Conservation (phyloP, 2,329 filamentous ascomycete species). For the Chalaropsis thielavioides region DNA sequence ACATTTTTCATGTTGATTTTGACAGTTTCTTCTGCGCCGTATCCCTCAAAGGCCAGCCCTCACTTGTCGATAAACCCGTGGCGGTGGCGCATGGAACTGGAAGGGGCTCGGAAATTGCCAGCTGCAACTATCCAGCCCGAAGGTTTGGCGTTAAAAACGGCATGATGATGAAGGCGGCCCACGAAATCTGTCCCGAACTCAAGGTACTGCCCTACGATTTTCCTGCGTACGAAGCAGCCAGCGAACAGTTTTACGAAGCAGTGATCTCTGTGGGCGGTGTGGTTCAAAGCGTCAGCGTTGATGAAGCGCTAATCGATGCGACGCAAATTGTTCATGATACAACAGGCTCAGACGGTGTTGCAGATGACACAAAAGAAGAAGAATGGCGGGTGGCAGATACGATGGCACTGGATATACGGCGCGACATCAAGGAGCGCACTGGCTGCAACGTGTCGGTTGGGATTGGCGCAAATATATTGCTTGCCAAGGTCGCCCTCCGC, state of each 20-base stretch:
- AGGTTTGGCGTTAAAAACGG: slow-evolving; percentile 84
- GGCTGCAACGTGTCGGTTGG: slow-evolving; percentile 83
- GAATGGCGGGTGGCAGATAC: slow-evolving; percentile 65
- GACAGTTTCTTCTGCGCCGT: slow-evolving; percentile 97
- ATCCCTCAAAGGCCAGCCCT: slow-evolving; percentile 61
- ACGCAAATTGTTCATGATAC: slow-evolving; percentile 53
- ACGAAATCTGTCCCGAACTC: slow-evolving; percentile 68
- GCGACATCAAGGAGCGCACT: slow-evolving; percentile 57
- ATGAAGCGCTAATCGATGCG: slow-evolving; percentile 82
- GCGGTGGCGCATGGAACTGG: slow-evolving; percentile 82
- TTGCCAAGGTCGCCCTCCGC: slow-evolving; percentile 78
- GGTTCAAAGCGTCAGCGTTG: slow-evolving; percentile 92
- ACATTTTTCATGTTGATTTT: slow-evolving; percentile 92
- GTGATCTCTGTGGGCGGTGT: slow-evolving; percentile 66
- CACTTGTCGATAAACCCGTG: slow-evolving; percentile 62
- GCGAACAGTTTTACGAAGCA: slow-evolving; percentile 70
- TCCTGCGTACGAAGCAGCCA: slow-evolving; percentile 83
- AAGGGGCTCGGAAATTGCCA: slow-evolving; percentile 84
- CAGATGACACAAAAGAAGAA: slow-evolving; percentile 43
- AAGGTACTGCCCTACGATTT: slow-evolving; percentile 95
- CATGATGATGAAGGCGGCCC: slow-evolving; percentile 96
- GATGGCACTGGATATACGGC: slow-evolving; percentile 46
- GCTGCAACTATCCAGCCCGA: slow-evolving; percentile 88
- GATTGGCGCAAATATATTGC: slow-evolving; percentile 77
- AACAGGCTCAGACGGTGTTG: slow-evolving; percentile 47